Percentiles rank a stretch among this genome's conserved stretches.
Conservation (phyloP, 257 asterid species). For the Ilex aquifolium region DNA sequence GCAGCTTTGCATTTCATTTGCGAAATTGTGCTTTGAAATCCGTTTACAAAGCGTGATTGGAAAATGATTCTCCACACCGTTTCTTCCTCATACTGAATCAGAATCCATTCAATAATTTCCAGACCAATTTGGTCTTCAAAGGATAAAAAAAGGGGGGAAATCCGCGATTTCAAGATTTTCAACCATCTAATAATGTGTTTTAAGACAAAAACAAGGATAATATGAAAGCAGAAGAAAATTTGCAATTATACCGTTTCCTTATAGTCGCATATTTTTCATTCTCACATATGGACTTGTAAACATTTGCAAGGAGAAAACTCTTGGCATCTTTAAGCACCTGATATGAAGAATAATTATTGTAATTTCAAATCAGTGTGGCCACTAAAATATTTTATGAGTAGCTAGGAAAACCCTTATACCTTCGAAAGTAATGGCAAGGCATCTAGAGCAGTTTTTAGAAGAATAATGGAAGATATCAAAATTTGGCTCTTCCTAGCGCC, state of each 20-base stretch:
- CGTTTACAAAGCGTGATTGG: too few species aligned
- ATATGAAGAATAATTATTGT: constrained; percentile 3
- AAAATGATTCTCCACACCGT: too few species aligned
- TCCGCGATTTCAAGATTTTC: background rate
- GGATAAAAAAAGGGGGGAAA: background rate
- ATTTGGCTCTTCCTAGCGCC: constrained; percentile 77
- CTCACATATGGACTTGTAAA: constrained; percentile 81
- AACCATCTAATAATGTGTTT: background rate
- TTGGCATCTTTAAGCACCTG: constrained; percentile 96
- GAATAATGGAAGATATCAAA: constrained; percentile 80
- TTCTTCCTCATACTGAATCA: too few species aligned
- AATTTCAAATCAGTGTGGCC: constrained; percentile 19
- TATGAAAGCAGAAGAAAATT: constrained; percentile 16
- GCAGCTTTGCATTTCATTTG: too few species aligned
- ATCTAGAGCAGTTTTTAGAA: constrained; percentile 91
- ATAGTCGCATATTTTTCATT: constrained; percentile 71
- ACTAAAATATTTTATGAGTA: constrained; percentile 6
- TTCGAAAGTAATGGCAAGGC: constrained; percentile 87
- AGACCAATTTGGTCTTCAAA: too few species aligned
- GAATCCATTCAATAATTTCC: too few species aligned
- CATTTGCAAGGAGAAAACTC: constrained; percentile 75
- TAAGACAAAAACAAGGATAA: constrained; percentile 2
- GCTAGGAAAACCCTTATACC: constrained; percentile 34
- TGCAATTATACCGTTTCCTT: constrained; percentile 59
- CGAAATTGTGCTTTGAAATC: too few species aligned